Evolutionary conservation across 306 rosid genomes (phyloP).

Genomic region (Quercus variabilis): DNA sequence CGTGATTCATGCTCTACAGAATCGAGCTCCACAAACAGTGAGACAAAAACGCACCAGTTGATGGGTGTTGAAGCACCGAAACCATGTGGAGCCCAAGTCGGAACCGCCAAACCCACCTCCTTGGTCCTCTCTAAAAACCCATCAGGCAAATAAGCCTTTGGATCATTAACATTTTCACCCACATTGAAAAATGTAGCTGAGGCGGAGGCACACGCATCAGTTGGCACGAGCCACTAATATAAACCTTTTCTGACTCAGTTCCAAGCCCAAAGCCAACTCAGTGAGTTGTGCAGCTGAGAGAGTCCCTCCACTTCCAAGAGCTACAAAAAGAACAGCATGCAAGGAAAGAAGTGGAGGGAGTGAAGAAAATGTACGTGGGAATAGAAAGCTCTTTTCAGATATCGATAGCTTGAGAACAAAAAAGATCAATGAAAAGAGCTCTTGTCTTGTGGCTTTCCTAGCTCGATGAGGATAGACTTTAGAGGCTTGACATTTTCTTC

Average conservation of each 20-base stretch:
- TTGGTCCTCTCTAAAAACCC: conserved; percentile 38
- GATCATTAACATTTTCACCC: neutral
- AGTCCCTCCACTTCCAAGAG: conserved; percentile 10
- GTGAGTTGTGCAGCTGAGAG: conserved; percentile 3
- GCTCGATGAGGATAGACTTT: neutral
- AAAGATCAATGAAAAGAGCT: conserved; percentile 38
- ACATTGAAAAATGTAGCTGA: conserved; percentile 19
- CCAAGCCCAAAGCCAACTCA: conserved; percentile 47
- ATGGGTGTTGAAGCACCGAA: conserved; percentile 21
- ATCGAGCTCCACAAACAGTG: conserved; percentile 59
- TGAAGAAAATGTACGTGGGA: conserved; percentile 10
- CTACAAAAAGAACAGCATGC: conserved; percentile 12
- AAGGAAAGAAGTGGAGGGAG: conserved; percentile 29
- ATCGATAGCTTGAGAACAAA: conserved; percentile 44
- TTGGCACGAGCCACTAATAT: conserved; percentile 32
- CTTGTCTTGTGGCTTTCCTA: conserved; percentile 9
- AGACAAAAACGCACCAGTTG: conserved; percentile 39
- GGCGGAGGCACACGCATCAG: neutral
- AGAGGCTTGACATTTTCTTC: conserved; percentile 11
- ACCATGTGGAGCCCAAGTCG: conserved; percentile 39
- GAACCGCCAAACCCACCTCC: neutral
- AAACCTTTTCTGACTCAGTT: conserved; percentile 40
- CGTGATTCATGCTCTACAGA: conserved; percentile 35
- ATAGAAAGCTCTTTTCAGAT: neutral
- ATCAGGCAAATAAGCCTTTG: conserved; percentile 26